Base-by-base conservation (phyloP, 352 stramenopile genomes). In the Pythium sp. region DNA sequence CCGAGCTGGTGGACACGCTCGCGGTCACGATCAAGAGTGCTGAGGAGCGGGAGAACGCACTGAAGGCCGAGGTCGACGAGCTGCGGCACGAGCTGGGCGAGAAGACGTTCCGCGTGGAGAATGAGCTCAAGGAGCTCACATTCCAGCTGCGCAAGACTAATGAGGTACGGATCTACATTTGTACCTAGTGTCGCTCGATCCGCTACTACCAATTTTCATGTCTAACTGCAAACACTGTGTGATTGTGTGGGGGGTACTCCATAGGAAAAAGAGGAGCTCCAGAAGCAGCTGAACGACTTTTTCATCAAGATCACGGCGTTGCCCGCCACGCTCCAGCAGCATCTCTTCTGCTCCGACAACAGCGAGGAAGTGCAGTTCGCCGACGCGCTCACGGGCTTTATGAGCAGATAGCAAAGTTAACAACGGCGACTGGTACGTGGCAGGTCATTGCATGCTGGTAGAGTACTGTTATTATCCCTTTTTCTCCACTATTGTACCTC, bases 231-330 rank as follows among this genome's bases (percentile, higher is more conserved):
- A 32, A 46, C 4, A 61, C 18, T 61, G 32, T 30, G 2, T 47
- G 22, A 20, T n/a, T 56, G 3, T 18, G 26, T 30, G 14, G 38
- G 26, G 41, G 63, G 36, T 15, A 20, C 64, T 66, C 9, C 28
- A 22, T 28, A 94, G 84, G 87, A 95, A 51, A 92, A 90, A 58
- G 80, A 91, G 22, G 83, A 93, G 64, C 73, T 95, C 9, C 87
- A 93, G 72, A 90, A 87, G 65, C 87, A 88, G 53, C 73, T 93
- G 14, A 90, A 83, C 70, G 82, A 91, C 24, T 87, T 95, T 67
- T 89, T 93, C 55, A 70, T 94, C 18, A 86, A 87, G 46, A 78
- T 93, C 43, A 91, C 84, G 24, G 75, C 86, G 18, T 69, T 95
- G 22, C 87, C 87, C 26, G 71, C 82, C 0, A 62, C 79, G 14